Evolutionary conservation across 2,329 filamentous ascomycete species (phyloP).

Genomic region (Penicillium italicum): DNA sequence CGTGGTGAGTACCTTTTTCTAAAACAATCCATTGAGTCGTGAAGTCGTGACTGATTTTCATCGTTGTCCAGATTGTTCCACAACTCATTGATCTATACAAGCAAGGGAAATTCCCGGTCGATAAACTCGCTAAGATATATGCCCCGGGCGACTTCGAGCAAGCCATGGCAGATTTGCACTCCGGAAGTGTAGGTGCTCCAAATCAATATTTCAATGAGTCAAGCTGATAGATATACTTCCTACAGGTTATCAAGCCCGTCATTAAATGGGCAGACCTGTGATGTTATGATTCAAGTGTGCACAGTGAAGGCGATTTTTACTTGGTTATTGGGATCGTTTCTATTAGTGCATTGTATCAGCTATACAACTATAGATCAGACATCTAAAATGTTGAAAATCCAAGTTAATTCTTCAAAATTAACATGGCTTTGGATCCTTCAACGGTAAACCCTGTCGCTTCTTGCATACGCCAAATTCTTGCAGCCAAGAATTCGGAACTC

Average conservation of each 20-base stretch:
- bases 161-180: slow-evolving; percentile 17
- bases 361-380: too few relatives aligned
- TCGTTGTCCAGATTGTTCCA: slow-evolving; percentile 29
- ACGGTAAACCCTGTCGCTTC: too few relatives aligned
- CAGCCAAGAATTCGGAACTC: too few relatives aligned
- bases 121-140: slow-evolving; percentile 34
- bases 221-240: neutral
- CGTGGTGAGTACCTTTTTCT: slow-evolving; percentile 8
- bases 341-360: too few relatives aligned
- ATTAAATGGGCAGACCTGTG: slow-evolving; percentile 16
- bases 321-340: neutral
- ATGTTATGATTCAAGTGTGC: neutral
- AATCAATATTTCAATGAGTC: neutral
- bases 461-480: too few relatives aligned
- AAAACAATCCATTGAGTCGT: neutral
- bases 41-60: neutral
- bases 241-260: slow-evolving; percentile 19
- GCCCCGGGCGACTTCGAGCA: slow-evolving; percentile 5
- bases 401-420: too few relatives aligned
- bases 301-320: neutral
- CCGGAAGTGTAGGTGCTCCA: slow-evolving; percentile 7
- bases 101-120: slow-evolving; percentile 34
- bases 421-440: too few relatives aligned
- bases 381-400: too few relatives aligned
- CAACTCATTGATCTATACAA: slow-evolving; percentile 31